Percentiles rank a stretch among this genome's conserved stretches.
Evolutionary conservation across 179 eudicot species (phyloP).

Genomic region (Corrigiola litoralis): DNA sequence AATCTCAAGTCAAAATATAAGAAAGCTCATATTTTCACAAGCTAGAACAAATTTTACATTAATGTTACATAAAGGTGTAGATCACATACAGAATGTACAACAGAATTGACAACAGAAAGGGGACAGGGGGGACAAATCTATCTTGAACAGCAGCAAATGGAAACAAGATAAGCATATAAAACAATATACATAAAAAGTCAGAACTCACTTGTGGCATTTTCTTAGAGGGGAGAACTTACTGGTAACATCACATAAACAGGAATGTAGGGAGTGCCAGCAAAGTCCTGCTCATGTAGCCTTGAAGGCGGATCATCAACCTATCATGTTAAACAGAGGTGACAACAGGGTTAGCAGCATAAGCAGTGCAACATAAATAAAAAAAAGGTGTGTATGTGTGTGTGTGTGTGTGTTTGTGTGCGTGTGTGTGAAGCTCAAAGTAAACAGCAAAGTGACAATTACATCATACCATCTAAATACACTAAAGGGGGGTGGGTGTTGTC

Average conservation of each 20-base stretch:
- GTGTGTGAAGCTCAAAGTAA: no score
- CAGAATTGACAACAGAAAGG: background rate
- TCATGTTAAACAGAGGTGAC: slow-evolving; percentile 2
- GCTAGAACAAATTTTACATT: background rate
- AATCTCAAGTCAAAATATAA: background rate
- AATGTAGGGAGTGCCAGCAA: slow-evolving; percentile 77
- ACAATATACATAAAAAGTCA: background rate
- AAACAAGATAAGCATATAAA: background rate
- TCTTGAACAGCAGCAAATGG: background rate
- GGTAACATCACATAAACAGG: slow-evolving; percentile 93
- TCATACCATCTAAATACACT: no score
- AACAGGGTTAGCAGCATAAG: slow-evolving; percentile 6
- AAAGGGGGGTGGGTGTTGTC: no score
- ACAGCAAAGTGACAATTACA: no score
- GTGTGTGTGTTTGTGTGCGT: no score
- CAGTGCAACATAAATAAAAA: background rate
- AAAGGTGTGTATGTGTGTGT: no score
- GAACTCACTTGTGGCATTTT: background rate
- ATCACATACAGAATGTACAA: background rate
- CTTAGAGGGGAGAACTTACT: slow-evolving; percentile 36
- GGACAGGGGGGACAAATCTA: background rate
- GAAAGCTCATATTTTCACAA: slow-evolving; percentile 7
- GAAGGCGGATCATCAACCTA: slow-evolving; percentile 58
- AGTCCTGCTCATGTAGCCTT: slow-evolving; percentile 72
- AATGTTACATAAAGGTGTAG: no score